Evolutionary conservation across 768 basidiomycete genomes (phyloP).

Genomic region (Suillus subaureus): DNA sequence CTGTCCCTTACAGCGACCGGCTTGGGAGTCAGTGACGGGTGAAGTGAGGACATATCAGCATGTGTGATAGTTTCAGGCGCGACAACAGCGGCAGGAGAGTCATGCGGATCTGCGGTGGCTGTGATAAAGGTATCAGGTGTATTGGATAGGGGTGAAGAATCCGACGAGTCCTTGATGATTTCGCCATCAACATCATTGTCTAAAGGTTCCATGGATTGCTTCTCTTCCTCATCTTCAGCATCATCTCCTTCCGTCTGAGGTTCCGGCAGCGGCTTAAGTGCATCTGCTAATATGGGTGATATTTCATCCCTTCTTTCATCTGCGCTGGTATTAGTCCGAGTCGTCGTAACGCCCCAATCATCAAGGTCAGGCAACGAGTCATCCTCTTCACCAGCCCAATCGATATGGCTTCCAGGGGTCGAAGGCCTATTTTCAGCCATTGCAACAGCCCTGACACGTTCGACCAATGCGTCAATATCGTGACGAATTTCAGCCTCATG

Average conservation of each 20-base stretch:
- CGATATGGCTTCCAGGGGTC: constrained; percentile 79
- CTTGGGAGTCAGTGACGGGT: constrained; percentile 52
- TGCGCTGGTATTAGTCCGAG: constrained; percentile 19
- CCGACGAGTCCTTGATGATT: constrained; percentile 7
- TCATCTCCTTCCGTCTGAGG: constrained; percentile 30
- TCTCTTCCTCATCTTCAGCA: constrained; percentile 20
- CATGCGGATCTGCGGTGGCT: constrained; percentile 16
- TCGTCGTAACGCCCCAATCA: constrained; percentile 77
- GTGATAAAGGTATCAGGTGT: constrained; percentile 4
- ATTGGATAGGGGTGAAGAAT: constrained; percentile 13
- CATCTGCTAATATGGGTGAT: constrained; percentile 69
- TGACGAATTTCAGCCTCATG: constrained; percentile 52
- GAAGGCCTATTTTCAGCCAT: constrained; percentile 68
- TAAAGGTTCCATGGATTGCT: constrained; percentile 25
- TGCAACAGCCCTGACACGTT: constrained; percentile 72
- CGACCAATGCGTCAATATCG: constrained; percentile 76
- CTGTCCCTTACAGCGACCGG: constrained; percentile 34
- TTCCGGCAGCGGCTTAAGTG: constrained; percentile 62
- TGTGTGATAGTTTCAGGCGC: constrained; percentile 12
- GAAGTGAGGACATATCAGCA: constrained; percentile 32
- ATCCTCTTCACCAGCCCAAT: constrained; percentile 90
- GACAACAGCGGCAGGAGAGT: constrained; percentile 17
- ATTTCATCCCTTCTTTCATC: constrained; percentile 46
- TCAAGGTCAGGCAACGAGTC: constrained; percentile 78
- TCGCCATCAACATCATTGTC: constrained; percentile 13